Evolutionary conservation across 2,329 filamentous ascomycete genomes (phyloP).

Genomic region (Botrytis porri): DNA sequence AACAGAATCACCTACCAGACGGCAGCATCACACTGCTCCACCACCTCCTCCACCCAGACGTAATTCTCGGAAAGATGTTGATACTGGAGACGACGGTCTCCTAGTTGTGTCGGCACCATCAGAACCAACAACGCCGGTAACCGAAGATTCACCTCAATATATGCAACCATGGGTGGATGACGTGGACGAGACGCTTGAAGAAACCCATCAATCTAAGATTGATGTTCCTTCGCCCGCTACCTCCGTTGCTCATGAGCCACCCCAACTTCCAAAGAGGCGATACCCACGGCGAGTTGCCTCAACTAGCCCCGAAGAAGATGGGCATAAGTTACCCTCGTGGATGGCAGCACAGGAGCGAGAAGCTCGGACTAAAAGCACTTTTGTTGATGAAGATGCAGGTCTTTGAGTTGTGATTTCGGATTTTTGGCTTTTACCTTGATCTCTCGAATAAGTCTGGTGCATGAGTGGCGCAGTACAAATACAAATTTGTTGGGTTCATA

Average conservation of each 20-base stretch:
- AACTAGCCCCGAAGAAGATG: conserved; percentile 37
- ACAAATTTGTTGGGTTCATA: not conserved
- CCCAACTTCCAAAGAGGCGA: conserved; percentile 32
- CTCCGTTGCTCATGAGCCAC: conserved; percentile 17
- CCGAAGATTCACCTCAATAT: conserved; percentile 39
- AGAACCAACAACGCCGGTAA: conserved; percentile 51
- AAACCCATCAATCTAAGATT: conserved; percentile 1
- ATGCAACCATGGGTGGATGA: conserved; percentile 41
- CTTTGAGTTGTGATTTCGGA: conserved; percentile 18
- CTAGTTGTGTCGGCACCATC: conserved; percentile 67
- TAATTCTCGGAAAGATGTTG: conserved; percentile 19
- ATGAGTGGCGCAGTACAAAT: not conserved
- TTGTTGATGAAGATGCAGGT: conserved; percentile 36
- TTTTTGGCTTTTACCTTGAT: not conserved
- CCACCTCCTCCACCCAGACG: conserved; percentile 49
- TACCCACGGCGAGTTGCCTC: conserved; percentile 30
- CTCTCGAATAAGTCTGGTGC: not conserved
- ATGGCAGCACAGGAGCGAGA: conserved; percentile 40
- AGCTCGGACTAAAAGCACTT: conserved; percentile 36
- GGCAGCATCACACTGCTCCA: conserved; percentile 38
- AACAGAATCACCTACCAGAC: conserved; percentile 33
- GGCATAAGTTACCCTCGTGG: conserved; percentile 36
- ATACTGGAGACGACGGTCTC: conserved; percentile 48
- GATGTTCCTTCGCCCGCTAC: not conserved
- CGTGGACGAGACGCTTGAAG: conserved; percentile 33